phyloP scores from a whole-genome alignment of 2,329 filamentous ascomycete species.

The Emericellopsis cladophorae region DNA sequence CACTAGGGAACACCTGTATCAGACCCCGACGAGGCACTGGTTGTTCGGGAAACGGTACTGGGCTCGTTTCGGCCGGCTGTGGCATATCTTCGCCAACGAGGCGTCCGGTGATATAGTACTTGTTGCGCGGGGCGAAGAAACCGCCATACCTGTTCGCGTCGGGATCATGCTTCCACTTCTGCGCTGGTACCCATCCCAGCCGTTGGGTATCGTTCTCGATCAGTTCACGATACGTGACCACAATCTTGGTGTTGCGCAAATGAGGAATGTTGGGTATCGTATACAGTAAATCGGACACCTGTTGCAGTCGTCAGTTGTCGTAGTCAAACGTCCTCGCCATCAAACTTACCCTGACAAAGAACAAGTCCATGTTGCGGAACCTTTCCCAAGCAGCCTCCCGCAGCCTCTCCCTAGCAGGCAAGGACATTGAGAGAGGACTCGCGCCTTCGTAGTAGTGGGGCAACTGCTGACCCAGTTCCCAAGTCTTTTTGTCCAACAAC shows the following conservation, averaged over 20 bases:
- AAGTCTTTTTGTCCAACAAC: conserved; percentile 34
- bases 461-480: conserved; percentile 39
- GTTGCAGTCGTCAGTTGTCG: neutral
- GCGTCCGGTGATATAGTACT: conserved; percentile 44
- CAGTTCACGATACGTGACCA: conserved; percentile 47
- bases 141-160: conserved; percentile 35
- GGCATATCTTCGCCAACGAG: conserved; percentile 39
- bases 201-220: conserved; percentile 35
- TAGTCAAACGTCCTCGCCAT: neutral
- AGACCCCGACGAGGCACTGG: conserved; percentile 43
- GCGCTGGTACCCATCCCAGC: conserved; percentile 24
- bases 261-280: conserved; percentile 45
- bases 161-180: conserved; percentile 49
- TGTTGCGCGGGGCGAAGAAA: conserved; percentile 40
- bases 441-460: conserved; percentile 35
- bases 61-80: conserved; percentile 32
- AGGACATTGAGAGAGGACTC: conserved; percentile 29
- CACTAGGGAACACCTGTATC: conserved; percentile 36
- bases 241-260: conserved; percentile 39
- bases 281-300: conserved; percentile 51
- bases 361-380: conserved; percentile 48
- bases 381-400: conserved; percentile 35
- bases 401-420: conserved; percentile 29
- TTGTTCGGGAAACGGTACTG: conserved; percentile 39
- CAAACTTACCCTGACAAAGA: conserved; percentile 50